phyloP scores from a whole-genome alignment of 1,139 yeast species.

The Pichia sp. region DNA sequence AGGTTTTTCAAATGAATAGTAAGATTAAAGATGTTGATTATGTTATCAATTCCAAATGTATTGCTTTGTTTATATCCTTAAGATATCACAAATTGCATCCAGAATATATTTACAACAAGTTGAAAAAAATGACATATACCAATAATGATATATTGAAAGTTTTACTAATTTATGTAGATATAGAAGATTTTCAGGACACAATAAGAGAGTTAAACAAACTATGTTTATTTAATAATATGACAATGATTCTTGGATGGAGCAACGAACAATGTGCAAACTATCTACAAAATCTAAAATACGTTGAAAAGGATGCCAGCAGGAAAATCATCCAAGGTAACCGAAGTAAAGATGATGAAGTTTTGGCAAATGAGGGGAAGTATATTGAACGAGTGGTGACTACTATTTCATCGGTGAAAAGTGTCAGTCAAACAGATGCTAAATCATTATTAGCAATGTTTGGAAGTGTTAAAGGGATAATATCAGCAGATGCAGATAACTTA shows the following conservation, averaged over 20 bases:
- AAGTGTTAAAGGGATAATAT: slow-evolving; percentile 35
- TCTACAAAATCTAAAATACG: slow-evolving; percentile 45
- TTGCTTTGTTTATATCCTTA: slow-evolving; percentile 66
- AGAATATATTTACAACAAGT: slow-evolving; percentile 70
- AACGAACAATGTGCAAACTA: slow-evolving; percentile 84
- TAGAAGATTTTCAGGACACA: slow-evolving; percentile 65
- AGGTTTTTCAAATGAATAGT: slow-evolving; percentile 42
- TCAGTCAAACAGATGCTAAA: slow-evolving; percentile 50
- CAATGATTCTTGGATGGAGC: slow-evolving; percentile 73
- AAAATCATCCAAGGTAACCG: slow-evolving; percentile 24
- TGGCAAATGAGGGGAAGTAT: slow-evolving; percentile 30
- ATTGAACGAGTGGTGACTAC: slow-evolving; percentile 42
- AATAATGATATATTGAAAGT: slow-evolving; percentile 43
- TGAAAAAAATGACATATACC: slow-evolving; percentile 41
- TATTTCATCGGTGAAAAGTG: slow-evolving; percentile 40
- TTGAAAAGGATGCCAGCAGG: slow-evolving; percentile 33
- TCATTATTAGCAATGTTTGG: slow-evolving; percentile 42
- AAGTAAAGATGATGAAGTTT: slow-evolving; percentile 24
- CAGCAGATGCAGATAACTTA: slow-evolving; percentile 22
- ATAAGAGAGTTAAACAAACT: slow-evolving; percentile 63
- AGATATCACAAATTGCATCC: slow-evolving; percentile 85
- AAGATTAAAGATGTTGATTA: slow-evolving; percentile 54
- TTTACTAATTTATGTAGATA: slow-evolving; percentile 68
- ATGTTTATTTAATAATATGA: slow-evolving; percentile 63
- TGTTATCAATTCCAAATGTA: slow-evolving; percentile 57